Conservation (phyloP, 2,329 filamentous ascomycete genomes). For the Diaporthe vexans region DNA sequence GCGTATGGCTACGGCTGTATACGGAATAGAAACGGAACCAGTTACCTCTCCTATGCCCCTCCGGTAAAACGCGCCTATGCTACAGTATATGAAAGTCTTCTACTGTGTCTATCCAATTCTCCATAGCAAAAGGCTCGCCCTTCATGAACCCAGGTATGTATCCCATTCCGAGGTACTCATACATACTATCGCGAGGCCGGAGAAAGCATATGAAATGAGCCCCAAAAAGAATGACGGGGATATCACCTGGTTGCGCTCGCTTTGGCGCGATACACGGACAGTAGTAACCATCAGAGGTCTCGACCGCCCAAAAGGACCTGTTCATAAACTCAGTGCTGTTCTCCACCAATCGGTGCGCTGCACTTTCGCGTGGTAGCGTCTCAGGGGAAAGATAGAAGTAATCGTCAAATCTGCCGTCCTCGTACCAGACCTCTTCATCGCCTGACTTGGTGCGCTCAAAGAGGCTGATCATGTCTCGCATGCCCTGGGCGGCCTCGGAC, state of each 20-base stretch:
- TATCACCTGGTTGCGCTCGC: background rate
- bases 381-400: background rate
- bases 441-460: background rate
- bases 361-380: background rate
- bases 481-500: background rate
- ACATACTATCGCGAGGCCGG: background rate
- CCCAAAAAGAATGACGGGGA: background rate
- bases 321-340: background rate
- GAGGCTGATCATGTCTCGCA: background rate
- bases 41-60: no score
- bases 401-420: background rate
- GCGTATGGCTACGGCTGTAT: no score
- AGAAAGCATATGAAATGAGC: background rate
- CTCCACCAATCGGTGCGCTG: background rate
- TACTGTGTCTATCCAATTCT: background rate
- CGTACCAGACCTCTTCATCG: background rate
- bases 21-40: no score
- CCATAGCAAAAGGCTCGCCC: background rate
- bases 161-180: background rate
- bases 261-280: background rate
- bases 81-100: background rate
- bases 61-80: no score
- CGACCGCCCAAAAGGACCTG: background rate
- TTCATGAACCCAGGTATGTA: background rate
- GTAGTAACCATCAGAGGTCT: background rate